Conservation (phyloP, 371 early-diverging fungal species). For the Funneliformis caledonium region DNA sequence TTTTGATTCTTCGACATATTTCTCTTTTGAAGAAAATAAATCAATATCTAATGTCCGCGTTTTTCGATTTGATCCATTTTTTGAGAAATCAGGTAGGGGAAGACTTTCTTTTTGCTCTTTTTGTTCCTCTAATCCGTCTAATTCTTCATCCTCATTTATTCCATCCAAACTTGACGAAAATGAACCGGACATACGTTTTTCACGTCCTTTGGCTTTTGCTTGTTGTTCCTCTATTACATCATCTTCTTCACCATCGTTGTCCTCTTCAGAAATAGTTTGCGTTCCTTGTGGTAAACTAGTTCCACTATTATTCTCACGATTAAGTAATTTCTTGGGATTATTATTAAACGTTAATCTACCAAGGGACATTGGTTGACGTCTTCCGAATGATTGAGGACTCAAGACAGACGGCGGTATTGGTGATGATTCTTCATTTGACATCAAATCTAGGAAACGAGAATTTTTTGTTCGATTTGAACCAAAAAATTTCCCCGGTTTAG, state of each 20-base stretch:
- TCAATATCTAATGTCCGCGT: background rate
- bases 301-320: background rate
- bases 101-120: background rate
- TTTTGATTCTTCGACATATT: background rate
- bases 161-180: slow-evolving; percentile 1
- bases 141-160: slow-evolving; percentile 25
- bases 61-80: background rate
- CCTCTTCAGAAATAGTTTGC: slow-evolving; percentile 6
- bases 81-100: background rate
- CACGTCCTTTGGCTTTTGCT: slow-evolving; percentile 5
- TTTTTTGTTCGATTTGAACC: background rate
- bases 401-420: background rate
- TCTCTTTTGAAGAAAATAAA: slow-evolving; percentile 12
- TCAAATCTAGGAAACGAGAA: background rate
- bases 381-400: background rate
- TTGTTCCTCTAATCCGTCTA: background rate
- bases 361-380: background rate
- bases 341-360: background rate
- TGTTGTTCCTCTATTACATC: background rate
- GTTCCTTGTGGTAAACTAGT: background rate
- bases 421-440: background rate
- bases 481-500: background rate
- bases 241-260: slow-evolving; percentile 19
- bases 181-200: slow-evolving; percentile 29
- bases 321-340: background rate